Base-by-base conservation (phyloP, 2,329 filamentous ascomycete genomes). In the Alternaria sp. region DNA sequence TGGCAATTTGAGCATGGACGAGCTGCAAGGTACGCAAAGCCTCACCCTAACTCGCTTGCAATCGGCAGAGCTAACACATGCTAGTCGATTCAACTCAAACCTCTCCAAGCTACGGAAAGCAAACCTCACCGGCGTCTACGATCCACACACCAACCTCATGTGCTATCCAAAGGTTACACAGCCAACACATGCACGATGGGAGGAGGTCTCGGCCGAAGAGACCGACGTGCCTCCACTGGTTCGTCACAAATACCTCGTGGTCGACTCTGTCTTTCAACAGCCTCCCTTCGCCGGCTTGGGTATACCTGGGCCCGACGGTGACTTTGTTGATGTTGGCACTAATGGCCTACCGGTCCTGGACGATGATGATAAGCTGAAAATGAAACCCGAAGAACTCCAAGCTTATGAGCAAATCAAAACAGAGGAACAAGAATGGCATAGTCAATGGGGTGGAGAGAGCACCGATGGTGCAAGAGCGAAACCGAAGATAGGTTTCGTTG, bases 1-100 rank as follows among this genome's bases (percentile, higher is more conserved):
- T 99, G 95, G 95, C 95, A 96, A 85, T 83, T 95, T 56, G 93
- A 98, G 80, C 95, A 99, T 79, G 93, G 93, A 28, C 87, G 91
- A 50, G 92, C 94, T 76, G 92, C 94, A 55, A 94, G 90, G 93
- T 96, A 84, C 71, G 84, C 34, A n/a, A 3, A 7, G 28, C 10
- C 13, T 46, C 17, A 23, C 40, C 26, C 23, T 11, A 34, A n/a
- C 31, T 21, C 10, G 23, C 33, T 37, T 53, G 28, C 36, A 41
- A 45, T 42, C 57, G 63, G 21, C 26, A n/a, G 21, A 13, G 54
- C 67, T 73, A 61, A 69, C 63, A 63, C 61, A 50, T 60, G 46
- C 21, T 51, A 97, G 94, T 75, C 88, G 88, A 46, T 98, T 95
- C 82, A 99, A 98, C 78, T 85, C 90, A 21, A 81, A 84, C 17